Evolutionary conservation across 176 grass and related monocot genomes (phyloP).

Genomic region (Chloris gayana): DNA sequence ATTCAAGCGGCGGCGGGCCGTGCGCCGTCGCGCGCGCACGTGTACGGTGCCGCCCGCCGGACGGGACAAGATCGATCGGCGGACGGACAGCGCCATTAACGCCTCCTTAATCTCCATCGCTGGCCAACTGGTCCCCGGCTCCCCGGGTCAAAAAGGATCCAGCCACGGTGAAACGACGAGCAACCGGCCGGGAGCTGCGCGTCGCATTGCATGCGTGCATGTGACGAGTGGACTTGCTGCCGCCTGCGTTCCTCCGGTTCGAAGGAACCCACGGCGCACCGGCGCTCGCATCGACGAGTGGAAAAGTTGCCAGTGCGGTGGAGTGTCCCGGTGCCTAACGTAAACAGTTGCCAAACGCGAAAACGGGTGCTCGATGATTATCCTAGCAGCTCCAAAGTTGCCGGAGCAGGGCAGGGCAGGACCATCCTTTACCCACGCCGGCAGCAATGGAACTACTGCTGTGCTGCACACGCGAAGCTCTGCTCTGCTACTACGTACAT

Average conservation of each 20-base stretch:
- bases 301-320: neutral
- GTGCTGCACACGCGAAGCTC: no score
- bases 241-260: neutral
- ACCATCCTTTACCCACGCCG: no score
- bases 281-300: neutral
- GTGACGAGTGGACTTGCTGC: neutral
- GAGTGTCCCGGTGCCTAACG: neutral
- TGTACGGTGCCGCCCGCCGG: neutral
- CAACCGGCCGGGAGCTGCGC: no score
- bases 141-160: neutral
- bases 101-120: neutral
- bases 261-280: neutral
- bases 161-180: no score
- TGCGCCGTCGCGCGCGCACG: neutral
- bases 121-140: neutral
- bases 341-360: neutral
- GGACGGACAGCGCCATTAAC: constrained; percentile 13
- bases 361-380: neutral
- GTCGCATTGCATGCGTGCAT: neutral
- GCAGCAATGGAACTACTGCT: no score
- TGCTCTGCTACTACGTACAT: no score
- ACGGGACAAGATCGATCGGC: neutral
- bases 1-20: constrained; percentile 1
- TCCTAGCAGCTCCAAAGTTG: no score
- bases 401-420: no score